Evolutionary conservation across 2,329 filamentous ascomycete genomes (phyloP).

Genomic region (Pseudogymnoascus sp.): DNA sequence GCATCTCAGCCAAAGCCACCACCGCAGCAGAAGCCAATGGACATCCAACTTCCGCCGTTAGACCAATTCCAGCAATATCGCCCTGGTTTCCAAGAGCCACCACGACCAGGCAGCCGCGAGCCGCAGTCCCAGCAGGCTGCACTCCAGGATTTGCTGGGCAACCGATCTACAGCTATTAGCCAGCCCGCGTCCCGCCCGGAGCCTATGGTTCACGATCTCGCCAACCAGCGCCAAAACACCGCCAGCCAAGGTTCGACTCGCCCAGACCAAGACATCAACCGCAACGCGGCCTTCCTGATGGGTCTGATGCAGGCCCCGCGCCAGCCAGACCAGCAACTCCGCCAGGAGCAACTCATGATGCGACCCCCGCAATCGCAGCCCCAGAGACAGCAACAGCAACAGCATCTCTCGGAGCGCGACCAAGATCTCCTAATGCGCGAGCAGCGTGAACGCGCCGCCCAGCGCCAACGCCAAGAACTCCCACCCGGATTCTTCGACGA

Average conservation of each 20-base stretch:
- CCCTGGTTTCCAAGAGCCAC: constrained; percentile 25
- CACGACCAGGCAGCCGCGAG: constrained; percentile 18
- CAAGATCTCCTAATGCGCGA: constrained; percentile 26
- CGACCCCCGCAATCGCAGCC: constrained; percentile 28
- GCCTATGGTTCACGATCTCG: constrained; percentile 54
- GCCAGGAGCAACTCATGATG: constrained; percentile 47
- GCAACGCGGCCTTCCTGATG: constrained; percentile 77
- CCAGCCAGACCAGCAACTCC: constrained; percentile 42
- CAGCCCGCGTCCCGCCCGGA: constrained; percentile 44
- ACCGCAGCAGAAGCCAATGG: constrained; percentile 39
- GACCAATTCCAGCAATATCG: constrained; percentile 36
- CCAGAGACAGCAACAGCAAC: constrained; percentile 32
- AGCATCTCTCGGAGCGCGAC: constrained; percentile 35
- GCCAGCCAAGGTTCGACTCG: constrained; percentile 44
- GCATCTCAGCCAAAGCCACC: constrained; percentile 25
- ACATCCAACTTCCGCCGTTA: constrained; percentile 32
- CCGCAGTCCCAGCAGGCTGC: constrained; percentile 31
- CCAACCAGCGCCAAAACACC: constrained; percentile 50
- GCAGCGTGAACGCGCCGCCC: constrained; percentile 21
- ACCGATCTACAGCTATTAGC: constrained; percentile 32
- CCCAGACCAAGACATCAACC: constrained; percentile 44
- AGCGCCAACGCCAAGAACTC: constrained; percentile 31
- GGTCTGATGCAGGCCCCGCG: constrained; percentile 63
- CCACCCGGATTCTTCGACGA: constrained; percentile 29
- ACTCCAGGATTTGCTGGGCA: constrained; percentile 45